Evolutionary conservation across 2,329 filamentous ascomycete species (phyloP).

Genomic region (Didymellaceae sp.): DNA sequence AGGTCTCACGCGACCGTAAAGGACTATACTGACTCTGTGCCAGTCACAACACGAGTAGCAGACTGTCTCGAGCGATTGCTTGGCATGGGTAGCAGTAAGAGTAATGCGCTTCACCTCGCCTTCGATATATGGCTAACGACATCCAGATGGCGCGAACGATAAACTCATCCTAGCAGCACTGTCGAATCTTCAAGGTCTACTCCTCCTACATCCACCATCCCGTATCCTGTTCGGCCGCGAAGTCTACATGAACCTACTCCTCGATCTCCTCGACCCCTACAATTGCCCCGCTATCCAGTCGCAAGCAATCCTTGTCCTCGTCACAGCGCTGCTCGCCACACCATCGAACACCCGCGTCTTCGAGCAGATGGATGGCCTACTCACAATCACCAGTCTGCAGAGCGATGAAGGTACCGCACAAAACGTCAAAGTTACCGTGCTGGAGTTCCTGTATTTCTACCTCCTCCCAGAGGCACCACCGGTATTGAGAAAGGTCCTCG

Average conservation of each 20-base stretch:
- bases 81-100: slow-evolving; percentile 70
- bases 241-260: slow-evolving; percentile 93
- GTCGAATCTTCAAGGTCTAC: slow-evolving; percentile 84
- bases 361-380: slow-evolving; percentile 86
- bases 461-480: slow-evolving; percentile 85
- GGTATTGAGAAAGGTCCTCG: slow-evolving; percentile 45
- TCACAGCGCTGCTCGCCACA: slow-evolving; percentile 84
- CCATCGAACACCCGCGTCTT: slow-evolving; percentile 91
- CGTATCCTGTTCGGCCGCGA: slow-evolving; percentile 86
- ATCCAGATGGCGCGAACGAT: slow-evolving; percentile 77
- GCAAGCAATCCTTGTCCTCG: slow-evolving; percentile 85
- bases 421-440: slow-evolving; percentile 92
- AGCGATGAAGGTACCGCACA: slow-evolving; percentile 84
- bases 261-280: slow-evolving; percentile 88
- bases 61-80: slow-evolving; percentile 85
- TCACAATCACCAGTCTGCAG: slow-evolving; percentile 91
- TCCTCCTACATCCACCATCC: slow-evolving; percentile 89
- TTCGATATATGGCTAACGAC: slow-evolving; percentile 14
- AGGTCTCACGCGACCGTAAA: background rate
- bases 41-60: slow-evolving; percentile 82
- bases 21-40: slow-evolving; percentile 1
- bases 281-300: slow-evolving; percentile 94
- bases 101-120: slow-evolving; percentile 12
- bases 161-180: slow-evolving; percentile 86
- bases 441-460: slow-evolving; percentile 98